These are phyloP conservation scores for Sporobolomyces roseus DNA, from an alignment of 768 basidiomycete genomes.

Conservation along the genomic window DNA sequence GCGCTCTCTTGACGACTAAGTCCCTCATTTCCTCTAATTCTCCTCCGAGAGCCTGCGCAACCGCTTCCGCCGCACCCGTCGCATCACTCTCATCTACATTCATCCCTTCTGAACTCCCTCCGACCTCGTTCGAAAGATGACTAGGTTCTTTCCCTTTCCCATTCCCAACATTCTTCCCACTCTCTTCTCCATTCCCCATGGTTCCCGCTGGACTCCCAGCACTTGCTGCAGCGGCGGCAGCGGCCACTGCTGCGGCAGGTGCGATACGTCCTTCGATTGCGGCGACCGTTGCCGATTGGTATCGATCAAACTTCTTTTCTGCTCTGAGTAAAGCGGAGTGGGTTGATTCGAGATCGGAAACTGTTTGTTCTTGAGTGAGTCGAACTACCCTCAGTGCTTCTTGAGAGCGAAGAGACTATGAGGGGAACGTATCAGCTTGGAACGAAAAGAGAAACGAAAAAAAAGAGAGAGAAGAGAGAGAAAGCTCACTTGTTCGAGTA, in stretches of 20 bases:
- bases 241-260: too few species aligned
- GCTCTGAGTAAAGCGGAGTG: constrained; percentile 38
- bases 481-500: constrained; percentile 21
- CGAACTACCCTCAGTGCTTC: constrained; percentile 41
- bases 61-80: background rate
- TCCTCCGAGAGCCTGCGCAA: background rate
- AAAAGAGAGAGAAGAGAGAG: background rate
- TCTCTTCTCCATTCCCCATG: background rate
- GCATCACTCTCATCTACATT: background rate
- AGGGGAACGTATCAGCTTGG: background rate
- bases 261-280: constrained; percentile 41
- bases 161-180: too few species aligned
- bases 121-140: background rate
- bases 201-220: background rate
- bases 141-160: constrained; percentile 12
- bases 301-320: constrained; percentile 45
- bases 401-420: constrained; percentile 28
- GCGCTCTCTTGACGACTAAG: constrained; percentile 24
- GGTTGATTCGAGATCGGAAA: constrained; percentile 38
- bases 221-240: background rate
- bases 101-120: background rate
- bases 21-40: constrained; percentile 35
- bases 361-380: constrained; percentile 33
- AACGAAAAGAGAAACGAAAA: background rate
- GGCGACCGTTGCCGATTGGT: constrained; percentile 40